Base-by-base conservation (phyloP, 2,329 filamentous ascomycete genomes). In the Parastagonospora nodorum region DNA sequence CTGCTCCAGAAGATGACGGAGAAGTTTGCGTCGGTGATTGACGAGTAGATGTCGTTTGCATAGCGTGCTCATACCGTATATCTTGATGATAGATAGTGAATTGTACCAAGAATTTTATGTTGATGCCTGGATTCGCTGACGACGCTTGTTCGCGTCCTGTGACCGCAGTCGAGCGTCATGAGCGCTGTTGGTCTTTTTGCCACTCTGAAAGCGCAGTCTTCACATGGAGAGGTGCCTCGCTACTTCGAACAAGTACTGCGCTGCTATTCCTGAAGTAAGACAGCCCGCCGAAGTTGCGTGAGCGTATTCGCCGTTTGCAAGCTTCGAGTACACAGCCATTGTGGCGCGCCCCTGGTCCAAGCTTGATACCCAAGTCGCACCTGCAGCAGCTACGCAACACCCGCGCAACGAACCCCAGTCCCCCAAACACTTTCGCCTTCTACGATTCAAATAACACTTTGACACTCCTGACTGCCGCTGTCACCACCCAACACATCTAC, bases 21-120 rank as follows among this genome's bases (percentile, higher is more conserved):
- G 80, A 96, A 96, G 80, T 99, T 99, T 78, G 94, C 94, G 42
- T 88, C 92, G 33, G 93, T 99, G 53, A 85, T 90, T 74, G 94
- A 99, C 77, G 93, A 97, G 84, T 99, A 92, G 66, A 51, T 43
- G 50, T 28, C 10, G 82, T 71, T 54, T 69, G 53, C 55, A 60
- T 68, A 67, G 67, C 61, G 63, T 53, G 57, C 38, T 50, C 62
- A 57, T 60, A 37, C 50, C 53, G 55, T 67, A 55, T 61, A 57
- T 61, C 48, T 58, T 50, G 50, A 46, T 57, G 48, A 50, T 57
- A 68, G 63, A 69, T 46, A 67, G 64, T 51, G 61, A 60, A 65
- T 55, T 65, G 55, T 64, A 63, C 48, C 48, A 52, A 55, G 45
- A 45, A 39, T 51, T 40, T 53, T 68, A 68, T 60, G 56, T 50